phyloP scores from a whole-genome alignment of 768 basidiomycete species.

The Boletus rubroflammeus region DNA sequence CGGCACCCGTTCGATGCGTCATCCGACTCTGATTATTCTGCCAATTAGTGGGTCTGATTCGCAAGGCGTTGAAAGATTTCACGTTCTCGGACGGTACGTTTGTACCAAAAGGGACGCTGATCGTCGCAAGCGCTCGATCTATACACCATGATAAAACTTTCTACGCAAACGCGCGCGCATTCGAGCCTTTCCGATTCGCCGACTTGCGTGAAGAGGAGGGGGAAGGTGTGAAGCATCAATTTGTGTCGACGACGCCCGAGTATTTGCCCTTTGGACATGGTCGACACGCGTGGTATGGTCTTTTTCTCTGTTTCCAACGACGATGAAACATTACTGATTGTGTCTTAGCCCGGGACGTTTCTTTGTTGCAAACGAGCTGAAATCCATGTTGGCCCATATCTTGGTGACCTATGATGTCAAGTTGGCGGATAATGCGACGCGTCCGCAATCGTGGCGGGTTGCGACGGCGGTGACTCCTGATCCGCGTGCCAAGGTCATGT shows the following conservation, averaged over 20 bases:
- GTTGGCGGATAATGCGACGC: background rate
- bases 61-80: slow-evolving; percentile 32
- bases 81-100: slow-evolving; percentile 39
- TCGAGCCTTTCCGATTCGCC: slow-evolving; percentile 13
- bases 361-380: slow-evolving; percentile 6
- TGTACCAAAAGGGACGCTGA: slow-evolving; percentile 32
- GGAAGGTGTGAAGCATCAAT: slow-evolving; percentile 33
- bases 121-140: slow-evolving; percentile 18
- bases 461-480: background rate
- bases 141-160: slow-evolving; percentile 17
- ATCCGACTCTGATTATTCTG: background rate
- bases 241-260: slow-evolving; percentile 29
- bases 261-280: slow-evolving; percentile 32
- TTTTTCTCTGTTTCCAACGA: background rate
- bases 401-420: slow-evolving; percentile 6
- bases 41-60: slow-evolving; percentile 33
- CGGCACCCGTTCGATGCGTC: background rate
- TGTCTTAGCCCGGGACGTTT: slow-evolving; percentile 15
- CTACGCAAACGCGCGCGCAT: background rate
- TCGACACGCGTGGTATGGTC: background rate
- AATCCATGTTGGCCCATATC: slow-evolving; percentile 12
- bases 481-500: background rate
- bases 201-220: slow-evolving; percentile 22
- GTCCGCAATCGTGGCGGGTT: background rate
- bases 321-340: background rate